Base-by-base conservation (phyloP, 495 filamentous ascomycete species). In the Neurospora sp. region DNA sequence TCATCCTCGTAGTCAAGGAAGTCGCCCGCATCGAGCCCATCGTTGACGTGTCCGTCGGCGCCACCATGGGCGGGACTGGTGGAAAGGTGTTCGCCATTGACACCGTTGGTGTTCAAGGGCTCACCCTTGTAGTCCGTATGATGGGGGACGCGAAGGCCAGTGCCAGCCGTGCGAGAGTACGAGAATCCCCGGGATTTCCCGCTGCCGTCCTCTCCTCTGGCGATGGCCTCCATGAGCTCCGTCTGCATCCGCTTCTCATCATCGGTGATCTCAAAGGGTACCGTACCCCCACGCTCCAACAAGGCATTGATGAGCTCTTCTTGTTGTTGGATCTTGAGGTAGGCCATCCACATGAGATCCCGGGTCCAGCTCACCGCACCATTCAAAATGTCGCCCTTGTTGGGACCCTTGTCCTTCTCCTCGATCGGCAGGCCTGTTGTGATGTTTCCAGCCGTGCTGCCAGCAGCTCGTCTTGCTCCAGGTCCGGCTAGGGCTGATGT, bases 301-400 rank as follows among this genome's bases (percentile, higher is more conserved):
- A 98, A 89, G 66, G 90, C 82, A 70, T 94, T 90, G 62, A 89
- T 88, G 48, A 98, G 87, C 76, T 97, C 91, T 23, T 94, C 89
- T 79, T 97, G 92, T 78, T 97, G 94, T 77, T 95, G 90, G 70
- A 95, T 85, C 81, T 97, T 97, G 74, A 91, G 83, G 76, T 96
- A 88, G 46, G 97, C 84, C 80, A 94, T 88, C 96, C 96, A 98
- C 96, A 99, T 98, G 59, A 99, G 85, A 82, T 99, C 96, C 66
- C 95, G 90, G 74, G 92, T 97, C 96, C 96, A 99, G 81, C 92
- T 92, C 69, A 99, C 96, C 18, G 96, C 92, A 39, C 96, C 96
- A 79, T 98, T 98, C 72, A 99, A 90, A 71, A 99, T 98, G 78
- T 99, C 96, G 54, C 96, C 96, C 83, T 99, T 99, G 86, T 98